Base-by-base conservation (phyloP, 148 eudicot genomes). In the Silene latifolia region DNA sequence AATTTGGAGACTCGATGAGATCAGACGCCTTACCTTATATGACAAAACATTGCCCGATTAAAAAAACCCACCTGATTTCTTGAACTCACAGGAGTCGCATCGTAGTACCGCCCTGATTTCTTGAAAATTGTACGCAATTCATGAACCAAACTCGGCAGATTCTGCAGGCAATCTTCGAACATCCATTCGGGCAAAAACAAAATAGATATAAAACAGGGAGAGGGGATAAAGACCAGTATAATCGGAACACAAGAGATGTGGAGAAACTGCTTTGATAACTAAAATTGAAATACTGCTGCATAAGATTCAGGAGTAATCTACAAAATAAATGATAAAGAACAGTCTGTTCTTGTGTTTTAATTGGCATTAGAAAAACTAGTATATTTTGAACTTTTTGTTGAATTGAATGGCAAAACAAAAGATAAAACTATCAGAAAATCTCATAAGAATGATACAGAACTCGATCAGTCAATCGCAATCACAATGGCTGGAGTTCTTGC, bases 401-500 rank as follows among this genome's bases (percentile, higher is more conserved):
- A 53, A 24, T 70, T 24, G 60, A 69, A 70, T 15, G 13, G 20
- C 15, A 54, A 60, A 51, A 35, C 19, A 21, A 69, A 14, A 42
- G 24, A 71, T 19, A 67, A 51, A 51, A 19, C 29, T 62, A 64
- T 61, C 69, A 48, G 54, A 32, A 72, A 74, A 77, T 3, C 75
- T 32, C 35, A 4, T 32, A 32, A 32, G 35, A 32, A 32, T 32
- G 35, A 3, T 32, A 32, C 35, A 32, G 35, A 32, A 32, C 35
- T 32, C 35, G 35, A 13, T 73, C 63, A 18, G 32, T 71, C 24
- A 24, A 15, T 83, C 76, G 85, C 75, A 83, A 86, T 83, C 78
- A 86, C 75, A 83, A 86, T 7, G 96, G 93, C 82, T 94, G 98
- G 63, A 94, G 90, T 86, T 94, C 97, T 82, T 90, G 93, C 87